Evolutionary conservation across 2,329 filamentous ascomycete genomes (phyloP).

Genomic region (Pseudogymnoascus sp.): DNA sequence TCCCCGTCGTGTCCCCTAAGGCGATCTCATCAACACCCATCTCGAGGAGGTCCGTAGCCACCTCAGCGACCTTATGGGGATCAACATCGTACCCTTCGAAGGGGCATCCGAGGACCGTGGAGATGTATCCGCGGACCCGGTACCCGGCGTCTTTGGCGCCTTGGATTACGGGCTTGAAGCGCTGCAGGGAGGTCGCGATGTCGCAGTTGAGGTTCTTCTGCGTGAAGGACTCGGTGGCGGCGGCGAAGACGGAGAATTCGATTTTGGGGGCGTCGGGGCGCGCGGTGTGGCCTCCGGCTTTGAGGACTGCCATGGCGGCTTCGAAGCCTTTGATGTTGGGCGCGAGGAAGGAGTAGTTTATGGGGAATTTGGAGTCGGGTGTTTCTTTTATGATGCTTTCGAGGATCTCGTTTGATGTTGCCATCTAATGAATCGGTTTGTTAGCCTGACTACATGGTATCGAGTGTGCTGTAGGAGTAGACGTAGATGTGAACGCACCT

Average conservation of each 20-base stretch:
- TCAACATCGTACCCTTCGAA: slow-evolving; percentile 60
- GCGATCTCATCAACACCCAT: slow-evolving; percentile 89
- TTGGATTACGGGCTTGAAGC: slow-evolving; percentile 62
- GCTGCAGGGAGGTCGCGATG: slow-evolving; percentile 62
- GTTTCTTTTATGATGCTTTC: slow-evolving; percentile 54
- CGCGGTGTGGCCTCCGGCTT: slow-evolving; percentile 21
- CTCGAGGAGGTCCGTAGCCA: slow-evolving; percentile 63
- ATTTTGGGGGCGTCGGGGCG: slow-evolving; percentile 33
- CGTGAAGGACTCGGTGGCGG: slow-evolving; percentile 73
- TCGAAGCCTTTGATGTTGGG: slow-evolving; percentile 68
- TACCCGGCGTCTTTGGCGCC: slow-evolving; percentile 56
- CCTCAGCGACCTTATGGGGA: slow-evolving; percentile 54
- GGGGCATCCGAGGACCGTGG: slow-evolving; percentile 71
- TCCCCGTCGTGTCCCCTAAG: slow-evolving; percentile 82
- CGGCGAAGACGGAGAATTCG: slow-evolving; percentile 75
- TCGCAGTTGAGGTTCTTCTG: slow-evolving; percentile 75
- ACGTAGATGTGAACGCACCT: slow-evolving; percentile 39
- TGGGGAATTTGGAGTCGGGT: slow-evolving; percentile 42
- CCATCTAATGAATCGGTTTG: slow-evolving; percentile 48
- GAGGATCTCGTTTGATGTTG: slow-evolving; percentile 66
- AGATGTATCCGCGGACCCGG: slow-evolving; percentile 70
- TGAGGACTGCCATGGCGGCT: slow-evolving; percentile 48
- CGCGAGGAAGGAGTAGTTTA: slow-evolving; percentile 73
- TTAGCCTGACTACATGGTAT: not conserved
- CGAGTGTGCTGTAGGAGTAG: not conserved